A percentile compares a stretch with the other conserved stretches of the same genome.
phyloP scores from a whole-genome alignment of 1,284 basidiomycete species.

The Trametes sp. region DNA sequence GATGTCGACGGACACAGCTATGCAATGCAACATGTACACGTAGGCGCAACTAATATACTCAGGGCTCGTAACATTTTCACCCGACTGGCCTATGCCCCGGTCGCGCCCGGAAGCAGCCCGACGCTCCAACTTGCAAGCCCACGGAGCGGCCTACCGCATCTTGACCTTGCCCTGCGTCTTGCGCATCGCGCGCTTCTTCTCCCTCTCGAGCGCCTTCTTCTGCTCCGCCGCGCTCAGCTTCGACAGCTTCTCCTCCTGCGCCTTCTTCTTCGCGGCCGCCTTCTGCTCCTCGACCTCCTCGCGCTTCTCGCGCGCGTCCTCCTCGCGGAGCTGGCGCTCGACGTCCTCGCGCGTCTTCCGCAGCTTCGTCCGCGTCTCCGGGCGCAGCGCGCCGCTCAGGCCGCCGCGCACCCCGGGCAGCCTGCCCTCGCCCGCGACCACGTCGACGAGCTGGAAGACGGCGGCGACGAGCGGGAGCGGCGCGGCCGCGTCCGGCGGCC shows the following conservation, averaged over 20 bases:
- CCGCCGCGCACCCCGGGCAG: slow-evolving; percentile 34
- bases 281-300: slow-evolving; percentile 78
- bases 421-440: slow-evolving; percentile 57
- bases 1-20: slow-evolving; percentile 26
- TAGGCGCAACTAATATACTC: slow-evolving; percentile 35
- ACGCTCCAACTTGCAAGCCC: background rate
- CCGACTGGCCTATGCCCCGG: background rate
- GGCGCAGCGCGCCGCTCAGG: slow-evolving; percentile 57
- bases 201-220: slow-evolving; percentile 84
- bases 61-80: slow-evolving; percentile 8
- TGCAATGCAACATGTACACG: slow-evolving; percentile 38
- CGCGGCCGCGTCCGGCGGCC: slow-evolving; percentile 53
- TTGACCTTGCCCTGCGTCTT: slow-evolving; percentile 73
- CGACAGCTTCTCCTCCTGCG: slow-evolving; percentile 68
- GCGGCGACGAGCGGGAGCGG: slow-evolving; percentile 70
- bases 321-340: slow-evolving; percentile 71
- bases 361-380: slow-evolving; percentile 83
- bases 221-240: slow-evolving; percentile 83
- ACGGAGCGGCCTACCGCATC: slow-evolving; percentile 46
- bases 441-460: slow-evolving; percentile 78
- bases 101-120: background rate
- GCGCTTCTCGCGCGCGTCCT: slow-evolving; percentile 72
- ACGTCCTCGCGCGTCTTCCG: slow-evolving; percentile 75
- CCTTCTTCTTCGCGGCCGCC: slow-evolving; percentile 78
- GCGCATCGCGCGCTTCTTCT: slow-evolving; percentile 72